Base-by-base conservation (phyloP, 257 asterid species). In the Gynochthodes officinalis region DNA sequence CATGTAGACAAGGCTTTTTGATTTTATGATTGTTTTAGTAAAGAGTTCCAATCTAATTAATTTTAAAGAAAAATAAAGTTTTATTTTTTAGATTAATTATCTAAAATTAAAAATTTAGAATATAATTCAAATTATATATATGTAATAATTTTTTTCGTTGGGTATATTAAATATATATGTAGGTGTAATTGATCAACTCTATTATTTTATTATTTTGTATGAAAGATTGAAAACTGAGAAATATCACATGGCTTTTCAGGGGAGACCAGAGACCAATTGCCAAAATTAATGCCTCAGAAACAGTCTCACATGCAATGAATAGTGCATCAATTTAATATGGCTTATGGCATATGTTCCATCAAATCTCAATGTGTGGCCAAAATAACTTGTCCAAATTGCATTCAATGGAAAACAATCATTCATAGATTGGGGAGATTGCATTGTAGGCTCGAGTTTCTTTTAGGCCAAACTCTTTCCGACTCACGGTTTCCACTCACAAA, bases 221-320 rank as follows among this genome's bases (percentile, higher is more conserved):
- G 21, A 43, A 27, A 30, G n/a, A n/a, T 15, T n/a, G 14, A 21
- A 59, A 40, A 16, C 58, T 27, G 70, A 8, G 39, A 60, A 37
- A 49, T 37, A 58, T 30, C 72, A 50, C 71, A 16, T 67, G 77
- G 74, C 62, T 61, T 14, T 28, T 37, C 46, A 40, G 18, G 13
- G 46, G 46, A 42, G 46, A 42, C 42, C 28, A 59, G 33, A 61
- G 62, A 52, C 73, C 44, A 50, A n/a, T 50, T 18, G 43, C 67
- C 21, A 63, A 23, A 65, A 67, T 78, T 60, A 78, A 50, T 67
- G 78, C 28, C 66, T 61, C 6, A 52, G 48, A 67, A 72, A 60
- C 72, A 67, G 67, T 46, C 48, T 35, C 77, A 73, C 78, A 77
- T 77, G 75, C 13, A 30, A 39, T 40, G 59, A 48, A 46, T 59